A percentile compares a stretch with the other conserved stretches of the same genome.
Conservation (phyloP, 352 stramenopile species). For the Sclerospora graminicola region DNA sequence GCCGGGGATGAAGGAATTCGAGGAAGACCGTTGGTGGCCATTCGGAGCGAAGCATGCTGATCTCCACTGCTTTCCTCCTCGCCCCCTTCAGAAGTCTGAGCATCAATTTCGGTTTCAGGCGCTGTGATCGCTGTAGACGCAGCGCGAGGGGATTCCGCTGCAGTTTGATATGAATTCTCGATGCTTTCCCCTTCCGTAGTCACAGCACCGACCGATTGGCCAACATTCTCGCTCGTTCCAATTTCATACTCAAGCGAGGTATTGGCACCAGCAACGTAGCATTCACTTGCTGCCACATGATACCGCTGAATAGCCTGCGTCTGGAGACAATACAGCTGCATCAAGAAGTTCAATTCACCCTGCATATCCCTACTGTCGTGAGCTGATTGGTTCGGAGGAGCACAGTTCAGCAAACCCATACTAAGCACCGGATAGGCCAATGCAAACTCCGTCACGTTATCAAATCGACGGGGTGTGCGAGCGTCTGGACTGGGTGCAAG, state of each 20-base stretch:
- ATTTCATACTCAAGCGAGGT: slow-evolving; percentile 37
- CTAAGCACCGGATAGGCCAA: slow-evolving; percentile 71
- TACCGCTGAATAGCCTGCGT: slow-evolving; percentile 82
- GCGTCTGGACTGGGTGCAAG: slow-evolving; percentile 27
- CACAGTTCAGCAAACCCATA: slow-evolving; percentile 53
- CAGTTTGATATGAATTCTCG: slow-evolving; percentile 47
- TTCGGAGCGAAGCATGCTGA: slow-evolving; percentile 14
- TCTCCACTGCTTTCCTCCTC: slow-evolving; percentile 36
- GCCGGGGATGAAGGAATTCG: slow-evolving; percentile 27
- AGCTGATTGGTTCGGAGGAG: slow-evolving; percentile 22
- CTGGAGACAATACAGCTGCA: slow-evolving; percentile 77
- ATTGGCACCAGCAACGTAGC: slow-evolving; percentile 32
- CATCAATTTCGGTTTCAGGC: slow-evolving; percentile 60
- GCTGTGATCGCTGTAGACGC: slow-evolving; percentile 23
- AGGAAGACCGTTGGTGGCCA: slow-evolving; percentile 5
- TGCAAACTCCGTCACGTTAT: slow-evolving; percentile 77
- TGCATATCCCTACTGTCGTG: slow-evolving; percentile 21
- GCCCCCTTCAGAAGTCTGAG: slow-evolving; percentile 27
- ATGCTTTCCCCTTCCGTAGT: slow-evolving; percentile 61
- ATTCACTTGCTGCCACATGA: slow-evolving; percentile 49
- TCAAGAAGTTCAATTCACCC: slow-evolving; percentile 38
- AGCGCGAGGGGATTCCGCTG: slow-evolving; percentile 54
- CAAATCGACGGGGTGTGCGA: slow-evolving; percentile 38
- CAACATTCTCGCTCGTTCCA: slow-evolving; percentile 23
- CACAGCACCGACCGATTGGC: slow-evolving; percentile 61